Conservation (phyloP, 495 filamentous ascomycete genomes). For the Xanthoparmelia taractica region DNA sequence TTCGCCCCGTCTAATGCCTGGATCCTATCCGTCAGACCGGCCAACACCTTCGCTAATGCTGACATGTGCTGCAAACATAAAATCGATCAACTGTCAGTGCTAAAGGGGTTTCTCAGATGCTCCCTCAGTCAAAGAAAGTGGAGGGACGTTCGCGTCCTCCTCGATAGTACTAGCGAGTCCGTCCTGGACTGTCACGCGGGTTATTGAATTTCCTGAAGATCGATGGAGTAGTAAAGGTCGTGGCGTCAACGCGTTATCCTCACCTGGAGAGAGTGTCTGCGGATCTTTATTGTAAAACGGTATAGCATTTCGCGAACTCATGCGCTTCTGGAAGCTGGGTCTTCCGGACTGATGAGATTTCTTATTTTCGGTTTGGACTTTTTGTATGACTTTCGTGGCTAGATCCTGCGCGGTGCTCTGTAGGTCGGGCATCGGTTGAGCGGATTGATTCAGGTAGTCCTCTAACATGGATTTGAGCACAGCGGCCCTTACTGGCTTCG, state of each 20-base stretch:
- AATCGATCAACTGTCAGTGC: background rate
- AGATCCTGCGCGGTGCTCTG: slow-evolving; percentile 27
- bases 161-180: slow-evolving; percentile 3
- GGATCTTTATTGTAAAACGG: slow-evolving; percentile 10
- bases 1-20: background rate
- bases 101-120: background rate
- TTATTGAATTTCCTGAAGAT: background rate
- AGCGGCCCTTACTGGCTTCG: slow-evolving; percentile 75
- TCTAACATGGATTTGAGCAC: slow-evolving; percentile 71
- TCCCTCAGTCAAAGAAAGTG: slow-evolving; percentile 11
- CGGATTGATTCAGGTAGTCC: slow-evolving; percentile 45
- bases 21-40: background rate
- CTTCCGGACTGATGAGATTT: background rate
- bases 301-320: slow-evolving; percentile 19
- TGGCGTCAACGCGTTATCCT: slow-evolving; percentile 5
- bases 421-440: slow-evolving; percentile 31
- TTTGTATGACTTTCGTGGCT: background rate
- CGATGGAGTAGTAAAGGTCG: slow-evolving; percentile 1
- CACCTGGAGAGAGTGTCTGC: slow-evolving; percentile 4
- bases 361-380: background rate
- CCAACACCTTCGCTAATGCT: slow-evolving; percentile 4
- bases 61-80: background rate
- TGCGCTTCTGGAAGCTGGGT: slow-evolving; percentile 19
- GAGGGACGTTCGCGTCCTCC: slow-evolving; percentile 15
- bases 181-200: background rate